Conservation (phyloP, 78 protist species). For the Dictyostelium purpureum region DNA sequence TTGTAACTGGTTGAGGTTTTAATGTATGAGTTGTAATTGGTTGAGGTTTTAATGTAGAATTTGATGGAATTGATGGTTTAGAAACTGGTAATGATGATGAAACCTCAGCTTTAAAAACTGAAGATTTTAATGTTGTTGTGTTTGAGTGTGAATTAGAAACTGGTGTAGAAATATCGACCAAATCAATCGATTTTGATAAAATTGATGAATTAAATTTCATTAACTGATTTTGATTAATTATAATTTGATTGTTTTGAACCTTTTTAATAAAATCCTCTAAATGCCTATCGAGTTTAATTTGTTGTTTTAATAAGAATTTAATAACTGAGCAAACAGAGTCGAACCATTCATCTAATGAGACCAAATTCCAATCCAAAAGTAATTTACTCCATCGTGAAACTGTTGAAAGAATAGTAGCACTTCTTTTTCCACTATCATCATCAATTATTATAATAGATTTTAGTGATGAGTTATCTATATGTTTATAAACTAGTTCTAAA, state of each 20-base stretch:
- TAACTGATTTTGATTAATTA: too few species aligned
- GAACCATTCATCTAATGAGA: background rate
- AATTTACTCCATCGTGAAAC: conserved; percentile 5
- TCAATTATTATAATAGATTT: background rate
- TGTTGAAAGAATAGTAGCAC: background rate
- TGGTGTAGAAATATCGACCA: too few species aligned
- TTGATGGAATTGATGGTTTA: background rate
- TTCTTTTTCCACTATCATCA: background rate
- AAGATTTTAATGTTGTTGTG: too few species aligned
- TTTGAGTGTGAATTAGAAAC: too few species aligned
- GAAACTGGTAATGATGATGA: background rate
- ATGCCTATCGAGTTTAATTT: too few species aligned
- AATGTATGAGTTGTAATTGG: background rate
- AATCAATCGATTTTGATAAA: too few species aligned
- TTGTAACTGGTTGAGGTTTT: background rate
- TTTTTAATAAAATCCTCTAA: too few species aligned
- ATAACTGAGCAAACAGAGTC: background rate
- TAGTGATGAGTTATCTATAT: background rate
- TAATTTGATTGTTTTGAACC: too few species aligned
- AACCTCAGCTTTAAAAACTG: too few species aligned
- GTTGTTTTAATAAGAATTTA: background rate
- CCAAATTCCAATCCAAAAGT: conserved; percentile 1
- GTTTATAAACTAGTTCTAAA: background rate
- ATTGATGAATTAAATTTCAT: too few species aligned
- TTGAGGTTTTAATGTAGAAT: background rate